A percentile compares a stretch with the other conserved stretches of the same genome.
phyloP scores from a whole-genome alignment of 1,139 yeast genomes.

The Saccharomyces uvarum region DNA sequence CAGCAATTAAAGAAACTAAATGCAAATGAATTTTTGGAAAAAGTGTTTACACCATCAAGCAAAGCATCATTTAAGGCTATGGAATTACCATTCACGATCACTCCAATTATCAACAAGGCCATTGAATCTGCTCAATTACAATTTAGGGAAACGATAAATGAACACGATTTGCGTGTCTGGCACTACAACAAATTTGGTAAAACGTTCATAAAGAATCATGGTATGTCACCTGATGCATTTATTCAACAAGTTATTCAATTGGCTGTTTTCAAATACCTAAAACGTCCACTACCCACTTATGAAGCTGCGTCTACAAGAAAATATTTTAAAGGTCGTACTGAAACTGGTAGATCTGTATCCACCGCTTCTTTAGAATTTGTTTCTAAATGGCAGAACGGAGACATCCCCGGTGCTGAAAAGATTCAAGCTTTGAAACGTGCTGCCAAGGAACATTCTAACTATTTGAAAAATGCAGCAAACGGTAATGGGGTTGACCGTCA shows the following conservation, averaged over 20 bases:
- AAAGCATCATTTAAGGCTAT: conserved; percentile 11
- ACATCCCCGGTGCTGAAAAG: conserved; percentile 50
- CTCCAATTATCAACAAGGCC: conserved; percentile 44
- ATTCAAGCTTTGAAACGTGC: conserved; percentile 67
- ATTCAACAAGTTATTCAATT: conserved; percentile 71
- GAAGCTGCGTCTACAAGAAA: conserved; percentile 94
- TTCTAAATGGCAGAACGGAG: conserved; percentile 62
- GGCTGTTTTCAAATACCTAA: conserved; percentile 73
- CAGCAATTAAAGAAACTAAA: conserved; percentile 46
- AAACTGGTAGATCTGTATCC: conserved; percentile 87
- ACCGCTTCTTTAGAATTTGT: conserved; percentile 66
- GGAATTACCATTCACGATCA: conserved; percentile 40
- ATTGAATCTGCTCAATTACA: conserved; percentile 51
- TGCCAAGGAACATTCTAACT: conserved; percentile 63
- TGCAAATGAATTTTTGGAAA: conserved; percentile 35
- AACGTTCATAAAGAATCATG: conserved; percentile 57
- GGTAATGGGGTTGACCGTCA: conserved; percentile 95
- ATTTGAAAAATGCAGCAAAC: conserved; percentile 69
- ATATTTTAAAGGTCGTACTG: conserved; percentile 90
- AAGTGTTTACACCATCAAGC: conserved; percentile 25
- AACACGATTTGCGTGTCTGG: conserved; percentile 58
- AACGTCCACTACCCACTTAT: conserved; percentile 81
- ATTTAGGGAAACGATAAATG: conserved; percentile 44
- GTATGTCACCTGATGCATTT: conserved; percentile 70
- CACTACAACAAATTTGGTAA: conserved; percentile 70